These are phyloP conservation scores for Thinopyrum obtusiflorum DNA, from an alignment of 202 grass and related monocot species.

Conservation along the genomic window DNA sequence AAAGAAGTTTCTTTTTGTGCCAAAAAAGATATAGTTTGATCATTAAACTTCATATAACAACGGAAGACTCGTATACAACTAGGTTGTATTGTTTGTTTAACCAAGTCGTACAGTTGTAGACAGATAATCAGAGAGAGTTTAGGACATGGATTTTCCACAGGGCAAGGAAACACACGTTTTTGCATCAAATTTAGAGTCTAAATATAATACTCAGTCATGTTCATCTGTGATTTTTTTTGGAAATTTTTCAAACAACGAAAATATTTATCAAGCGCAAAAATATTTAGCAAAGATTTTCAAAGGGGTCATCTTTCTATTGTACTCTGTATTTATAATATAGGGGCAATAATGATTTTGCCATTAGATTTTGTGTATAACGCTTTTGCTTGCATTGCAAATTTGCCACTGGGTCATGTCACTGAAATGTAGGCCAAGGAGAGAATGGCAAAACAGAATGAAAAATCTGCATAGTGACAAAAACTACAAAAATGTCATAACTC, in stretches of 20 bases:
- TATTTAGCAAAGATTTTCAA: no score
- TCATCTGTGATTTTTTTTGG: no score
- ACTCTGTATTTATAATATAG: not conserved
- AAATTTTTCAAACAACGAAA: no score
- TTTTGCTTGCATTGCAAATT: not conserved
- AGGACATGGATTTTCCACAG: no score
- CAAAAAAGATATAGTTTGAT: not conserved
- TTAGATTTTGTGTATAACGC: not conserved
- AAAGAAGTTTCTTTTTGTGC: not conserved
- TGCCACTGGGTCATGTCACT: not conserved
- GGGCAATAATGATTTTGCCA: not conserved
- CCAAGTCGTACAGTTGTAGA: not conserved
- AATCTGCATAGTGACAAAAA: not conserved
- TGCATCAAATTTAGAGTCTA: no score
- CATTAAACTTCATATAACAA: not conserved
- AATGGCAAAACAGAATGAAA: not conserved
- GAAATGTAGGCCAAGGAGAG: not conserved
- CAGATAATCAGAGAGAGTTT: no score
- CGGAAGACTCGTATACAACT: not conserved
- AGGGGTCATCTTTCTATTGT: no score
- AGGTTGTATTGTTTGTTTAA: not conserved
- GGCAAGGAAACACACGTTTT: no score
- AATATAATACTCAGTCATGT: no score
- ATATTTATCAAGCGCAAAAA: no score
- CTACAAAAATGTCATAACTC: not conserved